phyloP scores from a whole-genome alignment of 139 green algal species.

The Coccomyxa sp. region DNA sequence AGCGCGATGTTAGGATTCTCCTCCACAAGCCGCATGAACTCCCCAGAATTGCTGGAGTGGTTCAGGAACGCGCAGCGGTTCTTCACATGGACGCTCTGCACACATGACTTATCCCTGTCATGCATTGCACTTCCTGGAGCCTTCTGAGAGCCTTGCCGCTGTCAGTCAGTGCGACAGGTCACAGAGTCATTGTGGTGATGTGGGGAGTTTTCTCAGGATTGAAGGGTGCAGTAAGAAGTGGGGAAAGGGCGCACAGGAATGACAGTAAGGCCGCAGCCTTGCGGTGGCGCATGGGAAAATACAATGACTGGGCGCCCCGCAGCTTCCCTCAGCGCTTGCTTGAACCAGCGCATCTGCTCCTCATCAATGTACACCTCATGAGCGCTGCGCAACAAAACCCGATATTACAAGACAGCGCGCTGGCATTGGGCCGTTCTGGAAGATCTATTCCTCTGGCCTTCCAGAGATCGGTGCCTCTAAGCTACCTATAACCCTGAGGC shows the following conservation, averaged over 20 bases:
- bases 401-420: too few species aligned
- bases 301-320: slow-evolving; percentile 54
- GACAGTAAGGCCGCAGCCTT: slow-evolving; percentile 72
- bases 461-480: too few species aligned
- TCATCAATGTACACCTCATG: slow-evolving; percentile 71
- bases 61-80: slow-evolving; percentile 73
- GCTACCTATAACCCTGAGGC: too few species aligned
- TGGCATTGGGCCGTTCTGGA: too few species aligned
- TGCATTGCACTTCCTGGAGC: too few species aligned
- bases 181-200: background rate
- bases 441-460: too few species aligned
- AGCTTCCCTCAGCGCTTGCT: slow-evolving; percentile 30
- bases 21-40: slow-evolving; percentile 64
- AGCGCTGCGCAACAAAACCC: slow-evolving; percentile 11
- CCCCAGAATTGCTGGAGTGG: slow-evolving; percentile 37
- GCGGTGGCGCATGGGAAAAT: slow-evolving; percentile 72
- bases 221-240: background rate
- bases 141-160: too few species aligned
- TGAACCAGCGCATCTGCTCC: slow-evolving; percentile 69
- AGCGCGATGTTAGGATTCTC: slow-evolving; percentile 57
- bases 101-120: background rate
- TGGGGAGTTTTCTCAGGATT: background rate
- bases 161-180: too few species aligned
- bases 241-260: background rate
- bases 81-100: slow-evolving; percentile 79